Evolutionary conservation across 352 stramenopile species (phyloP), one percentile per base, ranked within the genome.

Genomic region (Plasmopara halstedii): DNA sequence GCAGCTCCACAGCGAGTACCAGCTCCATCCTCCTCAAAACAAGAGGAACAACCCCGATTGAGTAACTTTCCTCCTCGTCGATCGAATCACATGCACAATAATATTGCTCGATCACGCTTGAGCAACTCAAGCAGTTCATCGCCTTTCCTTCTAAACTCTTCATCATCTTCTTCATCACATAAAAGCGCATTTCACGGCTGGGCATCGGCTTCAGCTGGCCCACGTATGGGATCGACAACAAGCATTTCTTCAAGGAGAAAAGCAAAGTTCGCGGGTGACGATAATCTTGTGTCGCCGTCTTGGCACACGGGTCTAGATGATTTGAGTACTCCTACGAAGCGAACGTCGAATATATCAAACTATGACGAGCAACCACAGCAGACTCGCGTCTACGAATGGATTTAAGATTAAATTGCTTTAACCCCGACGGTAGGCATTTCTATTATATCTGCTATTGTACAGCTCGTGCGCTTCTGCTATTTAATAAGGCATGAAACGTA

Each of bases 41-140:
- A 41, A 21, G 37, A 41, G 2, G 58, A 67, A 29, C 58, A 49
- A 26, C 42, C 49, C 43, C 4, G 25, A 29, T 11, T 39, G 13
- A 62, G 48, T 25, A 59, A 68, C 27, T 62, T 57, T 38, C 56
- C 59, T 31, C 54, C 59, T 14, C 54, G 56, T 39, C 56, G 56
- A 3, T 51, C 53, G 9, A 62, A 63, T 35, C 44, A 27, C 2
- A 39, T 61, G 50, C 34, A 57, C 37, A 53, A 42, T 23, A 29
- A 36, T 17, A 51, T 21, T 20, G 38, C 38, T 11, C 47, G 33
- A 15, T 63, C 58, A 0, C 50, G 59, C 26, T 26, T 52, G 7
- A 67, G 40, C 31, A 60, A 61, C 17, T 56, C 54, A 14, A 35
- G 31, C 31, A 35, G 13, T 17, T 4, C 31, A 1, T 14, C 31